phyloP scores from a whole-genome alignment of 2,329 filamentous ascomycete species.

The Sclerotinia sclerotiorum region DNA sequence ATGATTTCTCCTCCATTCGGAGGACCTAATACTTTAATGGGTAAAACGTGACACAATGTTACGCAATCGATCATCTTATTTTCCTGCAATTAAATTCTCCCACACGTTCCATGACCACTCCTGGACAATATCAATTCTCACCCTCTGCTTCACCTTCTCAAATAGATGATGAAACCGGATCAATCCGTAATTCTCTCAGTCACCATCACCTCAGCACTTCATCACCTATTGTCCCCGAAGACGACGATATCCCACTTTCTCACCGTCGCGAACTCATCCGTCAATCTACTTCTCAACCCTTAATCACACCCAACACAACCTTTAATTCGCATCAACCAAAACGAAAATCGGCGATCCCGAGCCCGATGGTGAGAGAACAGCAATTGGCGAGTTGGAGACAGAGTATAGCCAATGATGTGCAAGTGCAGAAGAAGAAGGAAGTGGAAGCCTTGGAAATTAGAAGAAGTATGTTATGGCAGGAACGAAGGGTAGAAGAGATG shows the following conservation, averaged over 20 bases:
- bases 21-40: constrained; percentile 49
- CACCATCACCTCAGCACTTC: not conserved
- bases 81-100: constrained; percentile 13
- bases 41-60: constrained; percentile 55
- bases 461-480: constrained; percentile 56
- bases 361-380: constrained; percentile 51
- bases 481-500: constrained; percentile 56
- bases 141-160: not conserved
- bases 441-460: constrained; percentile 51
- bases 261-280: constrained; percentile 62
- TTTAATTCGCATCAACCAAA: constrained; percentile 58
- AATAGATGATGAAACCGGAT: constrained; percentile 45
- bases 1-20: constrained; percentile 35
- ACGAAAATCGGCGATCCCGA: constrained; percentile 47
- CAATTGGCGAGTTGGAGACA: constrained; percentile 67
- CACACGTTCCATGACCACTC: constrained; percentile 24
- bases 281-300: constrained; percentile 36
- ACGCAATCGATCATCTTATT: constrained; percentile 36
- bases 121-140: constrained; percentile 30
- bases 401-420: constrained; percentile 63
- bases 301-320: constrained; percentile 30
- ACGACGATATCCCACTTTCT: constrained; percentile 70
- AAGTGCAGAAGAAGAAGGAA: constrained; percentile 39
- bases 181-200: constrained; percentile 38
- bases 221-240: constrained; percentile 43